Evolutionary conservation across 805 yeast genomes (phyloP).

Genomic region (Kuraishia molischiana): DNA sequence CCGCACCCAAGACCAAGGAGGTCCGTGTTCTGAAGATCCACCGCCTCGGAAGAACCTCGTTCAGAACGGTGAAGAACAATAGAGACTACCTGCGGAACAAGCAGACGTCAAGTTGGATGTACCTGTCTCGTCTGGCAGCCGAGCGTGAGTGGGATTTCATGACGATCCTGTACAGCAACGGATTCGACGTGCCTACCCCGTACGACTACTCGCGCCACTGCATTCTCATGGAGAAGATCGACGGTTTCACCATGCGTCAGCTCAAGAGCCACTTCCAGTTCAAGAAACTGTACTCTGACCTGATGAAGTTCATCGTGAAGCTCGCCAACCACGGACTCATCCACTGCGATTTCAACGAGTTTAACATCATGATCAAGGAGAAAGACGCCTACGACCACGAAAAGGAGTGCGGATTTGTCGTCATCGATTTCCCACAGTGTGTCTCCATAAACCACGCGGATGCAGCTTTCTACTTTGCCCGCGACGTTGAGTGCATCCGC

Average conservation of each 20-base stretch:
- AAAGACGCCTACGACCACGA: constrained; percentile 40
- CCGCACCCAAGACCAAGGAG: constrained; percentile 48
- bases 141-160: constrained; percentile 86
- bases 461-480: constrained; percentile 77
- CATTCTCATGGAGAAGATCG: constrained; percentile 84
- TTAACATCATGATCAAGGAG: constrained; percentile 74
- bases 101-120: constrained; percentile 87
- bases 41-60: constrained; percentile 89
- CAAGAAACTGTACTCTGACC: constrained; percentile 65
- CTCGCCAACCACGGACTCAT: constrained; percentile 84
- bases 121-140: constrained; percentile 81
- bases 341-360: constrained; percentile 97
- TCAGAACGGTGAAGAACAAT: constrained; percentile 84
- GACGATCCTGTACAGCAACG: constrained; percentile 62
- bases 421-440: constrained; percentile 98
- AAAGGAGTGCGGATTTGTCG: constrained; percentile 64
- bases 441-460: constrained; percentile 86
- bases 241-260: constrained; percentile 86
- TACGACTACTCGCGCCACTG: constrained; percentile 86
- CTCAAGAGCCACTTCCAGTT: constrained; percentile 62
- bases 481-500: constrained; percentile 89
- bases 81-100: constrained; percentile 76
- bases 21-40: constrained; percentile 80
- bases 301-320: constrained; percentile 80
- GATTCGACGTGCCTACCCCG: constrained; percentile 83